A percentile compares a stretch with the other conserved stretches of the same genome.
phyloP scores from a whole-genome alignment of 2,329 filamentous ascomycete genomes.

The Aureobasidium sp. region DNA sequence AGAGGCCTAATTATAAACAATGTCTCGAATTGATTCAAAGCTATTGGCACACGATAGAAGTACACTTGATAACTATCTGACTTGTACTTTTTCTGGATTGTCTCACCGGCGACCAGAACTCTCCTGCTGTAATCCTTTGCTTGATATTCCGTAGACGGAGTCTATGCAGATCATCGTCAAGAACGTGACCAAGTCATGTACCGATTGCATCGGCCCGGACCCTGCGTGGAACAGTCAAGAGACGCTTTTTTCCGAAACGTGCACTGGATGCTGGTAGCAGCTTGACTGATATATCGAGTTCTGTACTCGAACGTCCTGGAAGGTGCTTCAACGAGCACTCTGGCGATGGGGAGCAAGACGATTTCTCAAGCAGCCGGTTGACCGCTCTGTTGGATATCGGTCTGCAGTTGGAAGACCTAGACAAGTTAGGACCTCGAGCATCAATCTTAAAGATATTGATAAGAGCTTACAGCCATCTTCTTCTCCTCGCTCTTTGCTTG shows the following conservation, averaged over 20 bases:
- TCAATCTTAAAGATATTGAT: neutral
- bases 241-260: neutral
- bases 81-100: neutral
- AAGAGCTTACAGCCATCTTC: slow-evolving; percentile 53
- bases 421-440: neutral
- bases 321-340: neutral
- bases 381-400: slow-evolving; percentile 30
- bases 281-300: neutral
- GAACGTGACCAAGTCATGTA: neutral
- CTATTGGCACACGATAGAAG: neutral
- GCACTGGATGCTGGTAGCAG: neutral
- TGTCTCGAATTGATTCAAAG: neutral
- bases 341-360: neutral
- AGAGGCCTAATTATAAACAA: neutral
- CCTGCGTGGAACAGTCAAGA: neutral
- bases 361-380: neutral
- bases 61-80: neutral
- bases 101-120: neutral
- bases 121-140: neutral
- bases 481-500: slow-evolving; percentile 59
- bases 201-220: neutral
- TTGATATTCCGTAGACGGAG: neutral
- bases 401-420: slow-evolving; percentile 41
- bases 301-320: neutral
- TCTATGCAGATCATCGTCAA: neutral